These are phyloP conservation scores for Rhytidhysteron rufulum DNA, from an alignment of 2,329 filamentous ascomycete species.

Conservation along the genomic window DNA sequence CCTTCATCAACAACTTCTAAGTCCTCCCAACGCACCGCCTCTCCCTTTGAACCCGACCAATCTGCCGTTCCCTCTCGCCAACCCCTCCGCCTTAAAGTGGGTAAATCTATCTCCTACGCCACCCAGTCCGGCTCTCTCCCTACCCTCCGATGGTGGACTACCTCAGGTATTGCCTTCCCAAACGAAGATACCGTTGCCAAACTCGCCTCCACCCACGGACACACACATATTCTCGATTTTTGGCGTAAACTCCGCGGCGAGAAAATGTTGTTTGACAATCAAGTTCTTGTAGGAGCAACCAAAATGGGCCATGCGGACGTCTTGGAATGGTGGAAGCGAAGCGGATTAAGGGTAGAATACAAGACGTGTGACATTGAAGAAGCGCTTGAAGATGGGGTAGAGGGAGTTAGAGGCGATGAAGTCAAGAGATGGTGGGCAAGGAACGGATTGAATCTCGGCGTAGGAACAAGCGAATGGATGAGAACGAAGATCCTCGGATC, in stretches of 20 bases:
- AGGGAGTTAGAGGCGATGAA: slow-evolving; percentile 61
- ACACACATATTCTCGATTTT: slow-evolving; percentile 76
- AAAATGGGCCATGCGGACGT: slow-evolving; percentile 81
- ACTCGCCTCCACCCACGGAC: slow-evolving; percentile 78
- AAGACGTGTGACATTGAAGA: slow-evolving; percentile 95
- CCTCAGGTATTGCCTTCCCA: slow-evolving; percentile 71
- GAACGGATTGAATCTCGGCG: slow-evolving; percentile 76
- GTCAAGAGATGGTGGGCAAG: slow-evolving; percentile 84
- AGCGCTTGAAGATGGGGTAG: slow-evolving; percentile 81
- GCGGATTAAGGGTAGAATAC: slow-evolving; percentile 77
- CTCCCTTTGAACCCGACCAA: slow-evolving; percentile 13
- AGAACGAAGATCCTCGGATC: slow-evolving; percentile 63
- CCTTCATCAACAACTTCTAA: slow-evolving; percentile 9
- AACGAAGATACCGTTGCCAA: slow-evolving; percentile 81
- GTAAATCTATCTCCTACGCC: slow-evolving; percentile 78
- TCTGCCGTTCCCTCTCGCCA: slow-evolving; percentile 1
- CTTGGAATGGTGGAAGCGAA: slow-evolving; percentile 87
- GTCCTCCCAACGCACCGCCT: slow-evolving; percentile 8
- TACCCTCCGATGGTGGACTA: slow-evolving; percentile 84
- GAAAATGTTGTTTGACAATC: slow-evolving; percentile 76
- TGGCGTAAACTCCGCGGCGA: slow-evolving; percentile 75
- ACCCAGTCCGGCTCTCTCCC: slow-evolving; percentile 76
- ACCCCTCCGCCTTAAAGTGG: slow-evolving; percentile 65
- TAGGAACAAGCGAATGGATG: slow-evolving; percentile 88
- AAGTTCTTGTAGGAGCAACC: slow-evolving; percentile 81